Evolutionary conservation across 2,329 filamentous ascomycete genomes (phyloP).

Genomic region (Aspergillus sp.): DNA sequence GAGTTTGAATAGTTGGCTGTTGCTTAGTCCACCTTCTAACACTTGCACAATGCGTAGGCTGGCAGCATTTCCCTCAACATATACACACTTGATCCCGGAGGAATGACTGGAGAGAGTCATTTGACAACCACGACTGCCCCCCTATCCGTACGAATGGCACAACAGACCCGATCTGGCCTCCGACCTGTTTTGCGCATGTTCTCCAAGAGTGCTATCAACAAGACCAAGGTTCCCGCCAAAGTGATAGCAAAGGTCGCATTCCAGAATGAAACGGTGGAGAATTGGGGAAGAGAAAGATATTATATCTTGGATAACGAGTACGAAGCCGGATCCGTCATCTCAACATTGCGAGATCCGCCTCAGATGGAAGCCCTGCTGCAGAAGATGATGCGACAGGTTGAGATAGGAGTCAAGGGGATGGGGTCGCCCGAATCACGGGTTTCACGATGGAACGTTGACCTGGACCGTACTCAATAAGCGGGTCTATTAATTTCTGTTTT

Average conservation of each 20-base stretch:
- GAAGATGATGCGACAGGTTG: conserved; percentile 25
- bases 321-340: conserved; percentile 32
- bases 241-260: conserved; percentile 31
- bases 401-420: conserved; percentile 22
- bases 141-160: conserved; percentile 24
- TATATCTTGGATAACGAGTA: conserved; percentile 30
- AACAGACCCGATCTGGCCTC: conserved; percentile 28
- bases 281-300: conserved; percentile 26
- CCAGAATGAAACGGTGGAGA: conserved; percentile 23
- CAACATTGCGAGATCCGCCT: conserved; percentile 20
- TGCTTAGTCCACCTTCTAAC: too few species aligned
- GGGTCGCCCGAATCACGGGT: conserved; percentile 22
- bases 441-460: conserved; percentile 13
- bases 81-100: conserved; percentile 31
- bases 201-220: conserved; percentile 31
- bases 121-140: conserved; percentile 17
- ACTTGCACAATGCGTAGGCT: conserved; percentile 13
- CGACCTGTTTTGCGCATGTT: conserved; percentile 28
- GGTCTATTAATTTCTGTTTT: too few species aligned
- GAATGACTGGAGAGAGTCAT: conserved; percentile 21
- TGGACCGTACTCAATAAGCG: conserved; percentile 2
- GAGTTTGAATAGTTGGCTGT: conserved; percentile 9
- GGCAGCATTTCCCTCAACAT: conserved; percentile 32
- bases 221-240: conserved; percentile 29
- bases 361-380: conserved; percentile 23